Evolutionary conservation across 1,284 basidiomycete species (phyloP).

Genomic region (Ganoderma leucocontextum): DNA sequence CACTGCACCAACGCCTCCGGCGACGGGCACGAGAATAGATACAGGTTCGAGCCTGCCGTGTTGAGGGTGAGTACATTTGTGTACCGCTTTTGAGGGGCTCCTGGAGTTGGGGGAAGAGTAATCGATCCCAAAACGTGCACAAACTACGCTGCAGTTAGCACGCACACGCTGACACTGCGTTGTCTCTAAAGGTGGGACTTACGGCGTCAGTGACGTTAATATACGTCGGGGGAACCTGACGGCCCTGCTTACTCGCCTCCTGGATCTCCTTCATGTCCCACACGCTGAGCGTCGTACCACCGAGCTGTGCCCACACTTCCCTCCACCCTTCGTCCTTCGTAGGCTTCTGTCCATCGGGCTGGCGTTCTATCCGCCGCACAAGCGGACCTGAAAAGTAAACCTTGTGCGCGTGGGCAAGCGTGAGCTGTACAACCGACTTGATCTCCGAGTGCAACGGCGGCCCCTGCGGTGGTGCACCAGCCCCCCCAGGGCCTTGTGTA

Average conservation of each 20-base stretch:
- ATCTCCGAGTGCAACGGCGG: constrained; percentile 78
- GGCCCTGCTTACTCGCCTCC: constrained; percentile 80
- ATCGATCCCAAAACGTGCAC: constrained; percentile 78
- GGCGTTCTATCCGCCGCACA: constrained; percentile 75
- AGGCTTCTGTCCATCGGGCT: constrained; percentile 78
- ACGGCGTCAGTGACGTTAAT: constrained; percentile 90
- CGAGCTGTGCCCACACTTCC: constrained; percentile 93
- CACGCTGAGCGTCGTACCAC: constrained; percentile 90
- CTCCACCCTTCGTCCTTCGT: constrained; percentile 86
- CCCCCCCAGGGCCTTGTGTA: constrained; percentile 9
- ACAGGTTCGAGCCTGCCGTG: constrained; percentile 91
- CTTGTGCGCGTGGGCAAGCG: constrained; percentile 76
- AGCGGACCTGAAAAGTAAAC: constrained; percentile 86
- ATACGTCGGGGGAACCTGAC: constrained; percentile 86
- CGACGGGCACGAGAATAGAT: constrained; percentile 88
- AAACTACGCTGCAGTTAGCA: constrained; percentile 52
- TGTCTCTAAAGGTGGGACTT: constrained; percentile 41
- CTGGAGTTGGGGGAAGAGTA: constrained; percentile 62
- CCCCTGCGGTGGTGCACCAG: constrained; percentile 21
- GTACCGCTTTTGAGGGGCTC: constrained; percentile 62
- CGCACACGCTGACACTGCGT: neutral
- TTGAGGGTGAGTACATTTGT: constrained; percentile 91
- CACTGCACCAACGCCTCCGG: constrained; percentile 82
- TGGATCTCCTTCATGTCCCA: constrained; percentile 91
- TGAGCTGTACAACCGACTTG: constrained; percentile 74